phyloP scores from a whole-genome alignment of 2,329 filamentous ascomycete species.

The Exophiala viscosa region DNA sequence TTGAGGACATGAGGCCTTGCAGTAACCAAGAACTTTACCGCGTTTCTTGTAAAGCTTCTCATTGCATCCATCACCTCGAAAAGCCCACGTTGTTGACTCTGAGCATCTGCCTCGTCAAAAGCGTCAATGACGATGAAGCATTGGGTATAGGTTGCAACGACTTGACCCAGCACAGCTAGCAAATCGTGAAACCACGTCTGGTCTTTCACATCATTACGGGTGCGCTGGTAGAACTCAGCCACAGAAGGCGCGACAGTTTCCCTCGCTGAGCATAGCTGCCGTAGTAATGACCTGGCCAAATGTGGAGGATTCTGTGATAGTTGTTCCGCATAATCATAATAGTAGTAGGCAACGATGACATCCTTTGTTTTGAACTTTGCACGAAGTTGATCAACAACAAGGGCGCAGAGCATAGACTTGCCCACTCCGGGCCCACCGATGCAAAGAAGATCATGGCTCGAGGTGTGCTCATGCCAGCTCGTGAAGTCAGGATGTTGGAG shows the following conservation, averaged over 20 bases:
- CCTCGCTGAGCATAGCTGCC: slow-evolving; percentile 26
- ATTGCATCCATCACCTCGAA: slow-evolving; percentile 24
- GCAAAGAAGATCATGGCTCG: slow-evolving; percentile 23
- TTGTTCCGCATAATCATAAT: slow-evolving; percentile 33
- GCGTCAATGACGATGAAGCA: slow-evolving; percentile 31
- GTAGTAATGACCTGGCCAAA: slow-evolving; percentile 28
- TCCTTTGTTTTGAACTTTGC: slow-evolving; percentile 13
- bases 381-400: slow-evolving; percentile 28
- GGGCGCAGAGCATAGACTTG: slow-evolving; percentile 26
- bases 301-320: slow-evolving; percentile 24
- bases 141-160: slow-evolving; percentile 20
- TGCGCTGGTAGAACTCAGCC: slow-evolving; percentile 28
- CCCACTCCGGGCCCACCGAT: slow-evolving; percentile 26
- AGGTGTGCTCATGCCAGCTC: slow-evolving; percentile 26
- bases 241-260: slow-evolving; percentile 27
- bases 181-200: slow-evolving; percentile 26
- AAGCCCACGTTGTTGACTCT: slow-evolving; percentile 20
- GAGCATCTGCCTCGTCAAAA: slow-evolving; percentile 29
- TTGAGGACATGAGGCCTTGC: slow-evolving; percentile 22
- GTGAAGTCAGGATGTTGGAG: slow-evolving; percentile 28
- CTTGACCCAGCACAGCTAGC: slow-evolving; percentile 19
- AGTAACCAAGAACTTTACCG: slow-evolving; percentile 25
- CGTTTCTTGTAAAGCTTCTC: slow-evolving; percentile 7
- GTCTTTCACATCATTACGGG: slow-evolving; percentile 21
- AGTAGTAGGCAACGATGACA: slow-evolving; percentile 29